These are phyloP conservation scores for Atkinsonella hypoxylon DNA, from an alignment of 2,329 filamentous ascomycete species.

Conservation along the genomic window DNA sequence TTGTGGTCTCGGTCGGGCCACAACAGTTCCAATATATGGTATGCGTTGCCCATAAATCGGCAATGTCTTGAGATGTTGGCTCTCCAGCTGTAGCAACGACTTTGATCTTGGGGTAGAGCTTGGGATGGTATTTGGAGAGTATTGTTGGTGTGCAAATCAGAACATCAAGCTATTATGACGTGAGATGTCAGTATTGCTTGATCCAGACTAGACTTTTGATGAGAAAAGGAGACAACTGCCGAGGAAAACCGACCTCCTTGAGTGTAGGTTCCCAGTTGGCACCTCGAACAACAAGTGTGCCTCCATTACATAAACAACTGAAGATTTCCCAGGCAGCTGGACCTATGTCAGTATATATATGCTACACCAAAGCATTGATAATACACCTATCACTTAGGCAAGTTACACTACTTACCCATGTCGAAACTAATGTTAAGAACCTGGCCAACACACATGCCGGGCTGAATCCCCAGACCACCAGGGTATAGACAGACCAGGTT, in stretches of 20 bases:
- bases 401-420: constrained; percentile 35
- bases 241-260: constrained; percentile 23
- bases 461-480: constrained; percentile 35
- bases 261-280: constrained; percentile 36
- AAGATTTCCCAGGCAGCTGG: constrained; percentile 50
- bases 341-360: constrained; percentile 6
- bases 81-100: constrained; percentile 44
- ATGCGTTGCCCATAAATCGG: constrained; percentile 41
- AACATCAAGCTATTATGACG: constrained; percentile 31
- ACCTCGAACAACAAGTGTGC: constrained; percentile 40
- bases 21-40: constrained; percentile 43
- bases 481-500: constrained; percentile 40
- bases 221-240: background rate
- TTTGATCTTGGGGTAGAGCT: constrained; percentile 37
- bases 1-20: constrained; percentile 48
- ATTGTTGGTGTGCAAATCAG: constrained; percentile 45
- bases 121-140: constrained; percentile 34
- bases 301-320: constrained; percentile 43
- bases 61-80: constrained; percentile 35
- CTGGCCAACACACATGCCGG: constrained; percentile 40
- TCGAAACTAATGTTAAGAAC: constrained; percentile 48
- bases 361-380: background rate
- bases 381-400: background rate
- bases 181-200: background rate
- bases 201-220: background rate